Evolutionary conservation across 768 basidiomycete species (phyloP), one percentile per base, ranked within the genome.

Genomic region (Termitomyces sp.): DNA sequence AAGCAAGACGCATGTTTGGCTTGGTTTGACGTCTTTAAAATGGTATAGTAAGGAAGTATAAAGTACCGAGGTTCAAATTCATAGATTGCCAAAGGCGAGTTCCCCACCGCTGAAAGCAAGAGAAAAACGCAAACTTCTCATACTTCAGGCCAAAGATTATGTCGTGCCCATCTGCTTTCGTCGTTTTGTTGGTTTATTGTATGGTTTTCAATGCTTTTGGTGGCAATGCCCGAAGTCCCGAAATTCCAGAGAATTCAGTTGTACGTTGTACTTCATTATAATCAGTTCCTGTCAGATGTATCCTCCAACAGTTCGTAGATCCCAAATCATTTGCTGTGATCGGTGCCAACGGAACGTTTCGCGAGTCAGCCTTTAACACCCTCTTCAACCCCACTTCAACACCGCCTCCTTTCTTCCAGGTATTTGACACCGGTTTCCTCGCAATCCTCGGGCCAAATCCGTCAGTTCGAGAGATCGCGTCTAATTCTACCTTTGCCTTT

Each of bases 381-480:
- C 75, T 78, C 52, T 84, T 86, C 71, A 85, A 87, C 64, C 88
- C 87, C 1, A 86, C 85, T 18, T 80, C 81, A 63, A 77, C 79
- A 39, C 68, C 70, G 24, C 74, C 81, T 15, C 83, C 85, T 0
- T 81, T 87, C 65, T 87, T 91, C 71, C 77, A 79, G 61, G 71
- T 81, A 58, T 78, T 79, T 58, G 71, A 81, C 59, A 47, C 58
- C 15, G 65, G 70, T n/a, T 91, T 92, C 70, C 72, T 87, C 48
- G 57, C 69, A 9, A 74, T 91, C 58, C 78, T 90, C 0, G 90
- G 89, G 0, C 62, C 70, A 4, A 71, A 73, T 27, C 83, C 89
- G 6, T 79, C 79, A 0, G 78, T 92, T 51, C 78, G 80, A 4
- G 69, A 81, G 59, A 81, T 93, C 49, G 83, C 84, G 0, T 78